Evolutionary conservation across 202 grass and related monocot species (phyloP), one percentile per base, ranked within the genome.

Genomic region (Schoenoplectus tabernaemontani): DNA sequence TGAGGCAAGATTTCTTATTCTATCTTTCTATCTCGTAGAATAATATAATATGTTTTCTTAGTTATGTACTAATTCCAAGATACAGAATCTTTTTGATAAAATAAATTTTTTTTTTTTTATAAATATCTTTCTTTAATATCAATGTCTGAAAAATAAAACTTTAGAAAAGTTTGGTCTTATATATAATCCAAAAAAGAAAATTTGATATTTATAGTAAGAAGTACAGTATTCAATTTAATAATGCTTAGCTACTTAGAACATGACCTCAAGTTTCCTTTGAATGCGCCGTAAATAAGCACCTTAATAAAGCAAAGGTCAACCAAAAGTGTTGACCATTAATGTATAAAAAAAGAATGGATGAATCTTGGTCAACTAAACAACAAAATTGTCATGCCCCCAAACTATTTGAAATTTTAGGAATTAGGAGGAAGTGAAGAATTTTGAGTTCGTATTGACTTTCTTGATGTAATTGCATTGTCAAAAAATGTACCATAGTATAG

Each of bases 1-100:
- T 39, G 82, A 93, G 88, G 91, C 80, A 91, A 65, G 34, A 22
- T 32, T 32, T 57, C 6, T 37, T 9, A 16, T 54, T 62, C 2
- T 56, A n/a, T 59, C 41, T 62, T 67, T 65, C 54, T 44, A 33
- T 46, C 20, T 59, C 23, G 23, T 62, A 42, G 22, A 51, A 64
- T 58, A 51, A 80, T 77, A 46, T 70, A 60, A 58, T 59, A 59
- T 7, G 8, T 38, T 71, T 16, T 73, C 13, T 32, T 8, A 50
- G 43, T 30, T 34, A 33, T 33, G 7, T 74, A 23, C 4, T 67
- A 42, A 54, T 19, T 53, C 46, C 70, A 74, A 74, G 3, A 53
- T 9, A 50, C 26, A 17, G 15, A 46, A 6, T 54, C 46, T 8
- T 75, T 15, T 34, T 34, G 28, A 53, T 74, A 9, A 11, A 67